Conservation (phyloP, 176 grass and related monocot genomes). For the Typha latifolia region DNA sequence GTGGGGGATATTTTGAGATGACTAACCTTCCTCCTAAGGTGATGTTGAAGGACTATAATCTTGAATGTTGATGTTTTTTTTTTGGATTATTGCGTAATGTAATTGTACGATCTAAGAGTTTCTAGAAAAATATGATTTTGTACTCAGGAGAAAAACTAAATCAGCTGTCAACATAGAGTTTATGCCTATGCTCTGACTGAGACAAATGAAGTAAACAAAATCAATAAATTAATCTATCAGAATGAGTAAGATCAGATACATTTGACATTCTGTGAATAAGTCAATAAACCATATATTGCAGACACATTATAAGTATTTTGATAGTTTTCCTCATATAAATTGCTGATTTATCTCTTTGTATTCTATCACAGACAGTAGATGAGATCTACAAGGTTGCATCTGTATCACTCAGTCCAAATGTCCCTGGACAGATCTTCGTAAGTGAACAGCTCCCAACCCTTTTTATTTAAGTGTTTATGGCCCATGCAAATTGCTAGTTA, state of each 20-base stretch:
- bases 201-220: no score
- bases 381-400: conserved; percentile 99
- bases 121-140: no score
- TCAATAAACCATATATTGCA: no score
- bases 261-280: no score
- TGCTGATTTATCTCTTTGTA: not conserved
- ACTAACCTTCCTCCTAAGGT: conserved; percentile 92
- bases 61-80: not conserved
- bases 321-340: conserved; percentile 3
- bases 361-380: conserved; percentile 65
- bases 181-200: no score
- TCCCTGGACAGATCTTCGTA: conserved; percentile 98
- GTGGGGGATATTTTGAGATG: conserved; percentile 99
- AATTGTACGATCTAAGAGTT: no score
- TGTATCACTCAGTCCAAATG: conserved; percentile 81
- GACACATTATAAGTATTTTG: not conserved
- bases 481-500: no score
- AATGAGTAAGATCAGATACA: no score
- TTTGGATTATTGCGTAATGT: not conserved
- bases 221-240: not conserved
- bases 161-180: no score
- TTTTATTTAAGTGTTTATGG: no score
- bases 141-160: not conserved
- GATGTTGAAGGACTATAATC: conserved; percentile 14
- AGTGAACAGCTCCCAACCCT: conserved; percentile 28